Conservation (phyloP, 1,284 basidiomycete species). For the Microbotryum scabiosae region DNA sequence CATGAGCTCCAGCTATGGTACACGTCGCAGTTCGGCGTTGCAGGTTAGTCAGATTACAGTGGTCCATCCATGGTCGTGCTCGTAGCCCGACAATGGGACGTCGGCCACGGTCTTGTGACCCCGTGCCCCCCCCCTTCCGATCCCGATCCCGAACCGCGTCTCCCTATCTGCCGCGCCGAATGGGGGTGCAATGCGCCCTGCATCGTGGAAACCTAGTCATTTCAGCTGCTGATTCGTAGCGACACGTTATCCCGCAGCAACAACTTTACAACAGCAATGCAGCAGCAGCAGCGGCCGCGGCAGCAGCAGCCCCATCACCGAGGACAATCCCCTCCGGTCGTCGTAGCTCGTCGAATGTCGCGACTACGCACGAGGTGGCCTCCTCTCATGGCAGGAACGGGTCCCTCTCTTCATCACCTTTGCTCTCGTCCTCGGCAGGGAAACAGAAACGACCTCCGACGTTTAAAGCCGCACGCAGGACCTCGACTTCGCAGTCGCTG, state of each 20-base stretch:
- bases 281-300: no score
- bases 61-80: background rate
- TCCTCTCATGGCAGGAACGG: no score
- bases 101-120: background rate
- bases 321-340: no score
- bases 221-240: no score
- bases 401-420: background rate
- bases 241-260: no score
- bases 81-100: no score
- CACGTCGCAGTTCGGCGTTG: conserved; percentile 16
- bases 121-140: background rate
- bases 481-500: background rate
- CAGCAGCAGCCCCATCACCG: no score
- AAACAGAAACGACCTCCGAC: conserved; percentile 14
- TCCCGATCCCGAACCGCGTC: background rate
- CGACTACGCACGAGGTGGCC: no score
- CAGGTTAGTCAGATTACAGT: conserved; percentile 3
- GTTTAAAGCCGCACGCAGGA: conserved; percentile 6
- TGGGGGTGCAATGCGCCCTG: background rate
- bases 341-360: no score
- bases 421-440: conserved; percentile 13
- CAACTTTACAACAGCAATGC: no score
- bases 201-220: background rate
- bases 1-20: conserved; percentile 13
- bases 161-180: background rate